Evolutionary conservation across 2,329 filamentous ascomycete species (phyloP), one percentile per base, ranked within the genome.

Genomic region (Claviceps maximensis): DNA sequence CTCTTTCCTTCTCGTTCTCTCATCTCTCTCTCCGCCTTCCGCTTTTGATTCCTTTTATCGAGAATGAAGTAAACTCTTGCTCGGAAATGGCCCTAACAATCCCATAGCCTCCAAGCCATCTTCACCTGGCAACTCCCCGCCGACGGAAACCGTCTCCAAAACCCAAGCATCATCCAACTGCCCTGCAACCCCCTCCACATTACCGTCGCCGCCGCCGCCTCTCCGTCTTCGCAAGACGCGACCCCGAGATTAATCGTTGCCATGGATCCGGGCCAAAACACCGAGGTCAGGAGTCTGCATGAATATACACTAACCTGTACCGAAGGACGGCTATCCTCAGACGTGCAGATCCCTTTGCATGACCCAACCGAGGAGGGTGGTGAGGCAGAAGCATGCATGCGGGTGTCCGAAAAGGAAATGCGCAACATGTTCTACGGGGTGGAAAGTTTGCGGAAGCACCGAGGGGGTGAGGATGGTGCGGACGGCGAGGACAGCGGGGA

Each of bases 141-240:
- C 8, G 56, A 64, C 1, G 65, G 77, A 49, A 76, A 75, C 55
- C 67, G 63, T 15, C 70, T 88, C 42, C 65, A 70, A 9, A 70
- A 77, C 56, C 74, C 50, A 61, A 58, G 65, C 50, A 58, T 67
- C 55, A 69, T 88, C 51, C 65, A 71, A 41, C 65, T 88, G 4
- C 71, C 74, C 2, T 84, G 84, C 8, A 89, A 87, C 60, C 77
- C 82, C 1, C 75, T 91, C 4, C 78, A 82, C 61, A 61, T 76
- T 12, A 61, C 66, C 19, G 23, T 10, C 41, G 13, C 27, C 27
- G 27, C 8, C 27, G 27, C 31, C 31, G 15, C 42, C 3, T 44
- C 42, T 23, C 21, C 42, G 3, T 9, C 62, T 15, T 52, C 54
- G 33, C 55, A 53, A 25, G 54, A 58, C 8, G 54, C 58, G 3